These are phyloP conservation scores for Dactylellina leptospora DNA, from an alignment of 2,329 filamentous ascomycete genomes.

Conservation along the genomic window DNA sequence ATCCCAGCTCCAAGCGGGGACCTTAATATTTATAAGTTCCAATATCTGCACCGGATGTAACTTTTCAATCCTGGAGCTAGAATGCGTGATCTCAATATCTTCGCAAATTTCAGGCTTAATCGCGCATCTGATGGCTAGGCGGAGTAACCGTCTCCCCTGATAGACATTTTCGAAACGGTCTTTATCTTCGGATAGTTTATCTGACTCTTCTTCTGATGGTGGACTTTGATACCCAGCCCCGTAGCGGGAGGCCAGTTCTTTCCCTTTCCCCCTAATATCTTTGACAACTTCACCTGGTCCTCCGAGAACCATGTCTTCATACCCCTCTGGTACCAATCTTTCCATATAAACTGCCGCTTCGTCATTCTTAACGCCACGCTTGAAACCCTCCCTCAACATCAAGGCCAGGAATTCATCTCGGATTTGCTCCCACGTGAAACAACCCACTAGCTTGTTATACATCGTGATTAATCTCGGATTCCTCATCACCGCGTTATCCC, in stretches of 20 bases:
- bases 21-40: conserved; percentile 19
- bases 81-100: conserved; percentile 31
- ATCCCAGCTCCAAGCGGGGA: conserved; percentile 31
- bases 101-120: conserved; percentile 20
- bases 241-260: neutral
- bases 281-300: neutral
- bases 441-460: neutral
- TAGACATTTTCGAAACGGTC: neutral
- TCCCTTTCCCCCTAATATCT: neutral
- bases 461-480: conserved; percentile 2
- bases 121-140: neutral
- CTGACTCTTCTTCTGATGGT: neutral
- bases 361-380: neutral
- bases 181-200: neutral
- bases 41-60: conserved; percentile 42
- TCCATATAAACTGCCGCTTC: neutral
- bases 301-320: neutral
- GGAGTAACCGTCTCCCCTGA: neutral
- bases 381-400: conserved; percentile 15
- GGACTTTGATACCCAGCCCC: neutral
- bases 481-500: neutral
- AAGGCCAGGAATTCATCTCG: conserved; percentile 7
- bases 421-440: neutral
- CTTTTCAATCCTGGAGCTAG: conserved; percentile 4
- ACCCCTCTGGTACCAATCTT: neutral